A percentile compares a stretch with the other conserved stretches of the same genome.
These are phyloP conservation scores for Solanum aculeatissimum DNA, from an alignment of 305 asterid genomes.

Conservation along the genomic window DNA sequence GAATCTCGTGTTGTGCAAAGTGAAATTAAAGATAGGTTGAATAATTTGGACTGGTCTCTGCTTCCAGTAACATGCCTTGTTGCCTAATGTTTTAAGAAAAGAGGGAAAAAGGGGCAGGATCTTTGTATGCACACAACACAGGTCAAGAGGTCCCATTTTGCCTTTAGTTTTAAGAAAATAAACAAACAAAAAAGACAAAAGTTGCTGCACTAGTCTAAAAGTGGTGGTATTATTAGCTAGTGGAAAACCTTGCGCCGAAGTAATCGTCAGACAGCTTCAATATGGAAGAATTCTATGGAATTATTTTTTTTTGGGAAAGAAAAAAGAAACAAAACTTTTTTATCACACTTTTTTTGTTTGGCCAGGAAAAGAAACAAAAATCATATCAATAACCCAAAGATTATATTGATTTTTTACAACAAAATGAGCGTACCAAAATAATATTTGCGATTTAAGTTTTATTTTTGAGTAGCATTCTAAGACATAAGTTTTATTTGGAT, in stretches of 20 bases:
- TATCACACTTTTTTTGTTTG: background rate
- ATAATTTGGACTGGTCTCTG: background rate
- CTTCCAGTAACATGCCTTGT: background rate
- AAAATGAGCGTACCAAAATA: background rate
- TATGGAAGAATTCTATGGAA: background rate
- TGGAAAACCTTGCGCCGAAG: slow-evolving; percentile 1
- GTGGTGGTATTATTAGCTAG: background rate
- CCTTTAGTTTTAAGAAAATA: background rate
- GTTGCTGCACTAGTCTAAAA: background rate
- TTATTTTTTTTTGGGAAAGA: no score
- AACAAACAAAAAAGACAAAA: background rate
- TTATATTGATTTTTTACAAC: background rate
- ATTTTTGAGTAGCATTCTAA: background rate
- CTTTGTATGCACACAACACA: background rate
- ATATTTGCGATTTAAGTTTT: background rate
- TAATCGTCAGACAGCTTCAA: background rate
- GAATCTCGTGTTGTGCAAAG: background rate
- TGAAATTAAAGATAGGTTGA: background rate
- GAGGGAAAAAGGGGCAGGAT: background rate
- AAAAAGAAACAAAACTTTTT: background rate
- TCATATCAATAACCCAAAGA: background rate
- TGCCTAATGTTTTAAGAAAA: background rate
- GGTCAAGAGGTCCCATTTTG: background rate
- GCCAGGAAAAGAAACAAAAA: background rate
- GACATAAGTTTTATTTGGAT: background rate